Percentiles rank a stretch among this genome's conserved stretches.
phyloP scores from a whole-genome alignment of 1,284 basidiomycete genomes.

The Apiotrichum mycotoxinovorans region DNA sequence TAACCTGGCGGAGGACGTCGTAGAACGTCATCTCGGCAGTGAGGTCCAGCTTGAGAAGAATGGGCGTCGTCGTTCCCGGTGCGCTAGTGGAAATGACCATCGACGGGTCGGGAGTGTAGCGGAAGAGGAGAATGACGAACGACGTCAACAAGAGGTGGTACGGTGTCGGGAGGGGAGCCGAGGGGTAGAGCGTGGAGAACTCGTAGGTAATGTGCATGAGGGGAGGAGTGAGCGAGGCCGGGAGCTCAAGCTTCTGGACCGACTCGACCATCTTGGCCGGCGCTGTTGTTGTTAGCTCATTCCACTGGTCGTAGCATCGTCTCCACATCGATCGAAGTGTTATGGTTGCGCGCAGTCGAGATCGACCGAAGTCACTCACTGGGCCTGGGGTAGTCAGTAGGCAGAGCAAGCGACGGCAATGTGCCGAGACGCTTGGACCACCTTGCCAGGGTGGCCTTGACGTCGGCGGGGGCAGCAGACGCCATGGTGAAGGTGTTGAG shows the following conservation, averaged over 20 bases:
- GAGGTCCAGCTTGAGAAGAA: constrained; percentile 79
- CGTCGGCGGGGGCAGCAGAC: constrained; percentile 14
- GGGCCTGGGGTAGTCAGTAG: constrained; percentile 93
- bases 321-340: not conserved
- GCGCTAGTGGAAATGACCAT: constrained; percentile 87
- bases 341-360: no score
- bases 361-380: constrained; percentile 31
- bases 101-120: constrained; percentile 95
- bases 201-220: constrained; percentile 62
- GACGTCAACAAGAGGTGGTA: constrained; percentile 90
- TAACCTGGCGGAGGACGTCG: constrained; percentile 65
- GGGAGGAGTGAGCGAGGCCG: constrained; percentile 48
- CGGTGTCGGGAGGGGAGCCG: constrained; percentile 63
- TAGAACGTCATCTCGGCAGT: constrained; percentile 88
- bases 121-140: constrained; percentile 84
- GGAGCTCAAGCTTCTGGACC: constrained; percentile 62
- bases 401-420: constrained; percentile 84
- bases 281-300: constrained; percentile 45
- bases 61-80: constrained; percentile 68
- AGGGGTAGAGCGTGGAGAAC: constrained; percentile 55
- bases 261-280: constrained; percentile 74
- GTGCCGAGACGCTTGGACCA: constrained; percentile 53
- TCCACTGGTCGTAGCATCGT: not conserved
- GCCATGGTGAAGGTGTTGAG: not conserved
- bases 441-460: constrained; percentile 37